Evolutionary conservation across 805 yeast species (phyloP).

Genomic region (Wickerhamomyces bovis): DNA sequence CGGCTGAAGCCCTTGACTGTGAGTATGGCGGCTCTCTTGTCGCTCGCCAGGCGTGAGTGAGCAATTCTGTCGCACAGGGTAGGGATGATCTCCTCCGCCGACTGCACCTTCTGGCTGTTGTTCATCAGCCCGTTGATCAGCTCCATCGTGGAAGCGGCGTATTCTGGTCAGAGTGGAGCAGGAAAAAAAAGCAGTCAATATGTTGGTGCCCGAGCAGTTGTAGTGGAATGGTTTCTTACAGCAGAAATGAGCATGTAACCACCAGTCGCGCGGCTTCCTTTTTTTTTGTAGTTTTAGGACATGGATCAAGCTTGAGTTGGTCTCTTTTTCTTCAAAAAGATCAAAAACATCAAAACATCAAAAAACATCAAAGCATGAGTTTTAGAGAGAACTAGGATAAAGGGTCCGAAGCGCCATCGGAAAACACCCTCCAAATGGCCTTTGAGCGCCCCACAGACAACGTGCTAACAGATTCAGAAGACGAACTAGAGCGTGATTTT

Average conservation of each 20-base stretch:
- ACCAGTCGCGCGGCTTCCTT: too few species aligned
- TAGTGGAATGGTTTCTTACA: background rate
- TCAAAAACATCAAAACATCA: background rate
- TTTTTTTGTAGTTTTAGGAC: too few species aligned
- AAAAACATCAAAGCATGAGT: too few species aligned
- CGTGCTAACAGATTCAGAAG: background rate
- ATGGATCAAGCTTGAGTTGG: background rate
- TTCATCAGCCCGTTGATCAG: constrained; percentile 35
- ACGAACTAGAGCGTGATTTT: background rate
- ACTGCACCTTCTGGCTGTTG: constrained; percentile 44
- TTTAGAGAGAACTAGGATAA: background rate
- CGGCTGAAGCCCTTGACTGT: constrained; percentile 86
- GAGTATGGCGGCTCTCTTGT: constrained; percentile 85
- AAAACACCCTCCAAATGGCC: background rate
- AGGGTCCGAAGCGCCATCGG: background rate
- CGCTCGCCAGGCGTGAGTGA: constrained; percentile 76
- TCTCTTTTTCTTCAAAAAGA: too few species aligned
- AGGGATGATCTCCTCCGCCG: constrained; percentile 79
- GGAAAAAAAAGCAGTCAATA: too few species aligned
- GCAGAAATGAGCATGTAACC: background rate
- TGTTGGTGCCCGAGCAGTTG: too few species aligned
- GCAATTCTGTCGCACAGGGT: constrained; percentile 82
- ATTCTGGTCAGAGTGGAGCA: background rate
- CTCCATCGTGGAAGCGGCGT: constrained; percentile 26
- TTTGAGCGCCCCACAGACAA: background rate